Base-by-base conservation (phyloP, 2,329 filamentous ascomycete species). In the Penicillium fuscoglaucum region DNA sequence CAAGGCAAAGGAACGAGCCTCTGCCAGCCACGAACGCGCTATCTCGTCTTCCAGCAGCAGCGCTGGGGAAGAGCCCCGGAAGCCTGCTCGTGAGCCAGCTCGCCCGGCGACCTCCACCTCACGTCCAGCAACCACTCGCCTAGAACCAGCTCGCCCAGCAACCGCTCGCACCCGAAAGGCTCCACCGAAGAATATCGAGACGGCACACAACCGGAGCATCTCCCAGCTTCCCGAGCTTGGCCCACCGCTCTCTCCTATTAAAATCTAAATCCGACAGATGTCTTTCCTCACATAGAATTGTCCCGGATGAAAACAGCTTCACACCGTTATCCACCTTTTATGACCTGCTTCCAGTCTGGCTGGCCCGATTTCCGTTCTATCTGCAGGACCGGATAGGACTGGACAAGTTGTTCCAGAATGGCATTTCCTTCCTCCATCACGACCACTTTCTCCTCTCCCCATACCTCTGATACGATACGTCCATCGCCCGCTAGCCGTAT, bases 31-130 rank as follows among this genome's bases (percentile, higher is more conserved):
- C 40, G 85, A 87, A 54, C 79, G 83, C 44, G 83, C 82, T 33
- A 70, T 85, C 13, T 88, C 87, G 4, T 89, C 87, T 6, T 88
- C 87, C 10, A 87, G 86, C 62, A 88, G 86, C 64, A 83, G 80
- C 46, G 66, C 81, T 78, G 52, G 70, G 61, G 67, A 75, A 52
- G 62, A 72, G 47, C 57, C 62, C 21, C 37, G 49, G n/a, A 26
- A 52, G n/a, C 26, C n/a, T 17, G 6, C 26, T 41, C 48, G 48
- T 12, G 37, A 52, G 13, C 28, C 37, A 4, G 13, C 28, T 50
- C 72, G 69, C 43, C 72, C 74, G 4, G 62, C 67, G 33, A 71
- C 72, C 12, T 65, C 70, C 29, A 71, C 72, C 13, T 64, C 70
- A 17, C 70, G 70, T 41, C 71, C 73, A 7, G 63, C 66, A 40